phyloP scores from a whole-genome alignment of 352 stramenopile species.

The Pythium oligandrum region DNA sequence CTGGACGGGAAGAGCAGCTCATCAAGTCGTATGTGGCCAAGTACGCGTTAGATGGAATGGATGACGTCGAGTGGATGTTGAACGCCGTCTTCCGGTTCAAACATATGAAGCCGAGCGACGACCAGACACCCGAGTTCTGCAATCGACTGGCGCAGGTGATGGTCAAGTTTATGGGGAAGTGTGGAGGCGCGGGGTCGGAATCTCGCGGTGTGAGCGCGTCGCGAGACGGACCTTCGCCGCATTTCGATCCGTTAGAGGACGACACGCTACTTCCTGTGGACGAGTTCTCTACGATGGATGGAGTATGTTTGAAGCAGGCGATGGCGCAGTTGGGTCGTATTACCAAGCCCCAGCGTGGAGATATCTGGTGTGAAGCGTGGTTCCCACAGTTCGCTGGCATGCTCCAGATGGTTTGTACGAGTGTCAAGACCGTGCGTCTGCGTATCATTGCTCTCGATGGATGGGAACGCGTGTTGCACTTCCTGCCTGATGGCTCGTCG shows the following conservation, averaged over 20 bases:
- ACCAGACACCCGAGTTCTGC: slow-evolving; percentile 20
- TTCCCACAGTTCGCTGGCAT: slow-evolving; percentile 39
- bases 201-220: background rate
- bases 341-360: background rate
- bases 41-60: too few relatives aligned
- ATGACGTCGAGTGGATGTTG: too few relatives aligned
- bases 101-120: slow-evolving; percentile 26
- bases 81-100: slow-evolving; percentile 39
- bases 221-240: background rate
- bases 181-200: background rate
- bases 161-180: background rate
- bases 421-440: slow-evolving; percentile 1
- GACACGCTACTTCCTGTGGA: slow-evolving; percentile 5
- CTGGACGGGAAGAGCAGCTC: too few relatives aligned
- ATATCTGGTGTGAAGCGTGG: slow-evolving; percentile 24
- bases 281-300: slow-evolving; percentile 6
- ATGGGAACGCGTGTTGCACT: slow-evolving; percentile 38
- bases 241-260: slow-evolving; percentile 4
- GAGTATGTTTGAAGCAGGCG: background rate
- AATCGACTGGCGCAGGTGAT: slow-evolving; percentile 2
- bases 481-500: slow-evolving; percentile 12
- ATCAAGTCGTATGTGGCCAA: too few relatives aligned
- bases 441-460: slow-evolving; percentile 19
- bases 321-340: background rate
- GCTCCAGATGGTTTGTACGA: slow-evolving; percentile 27